phyloP scores from a whole-genome alignment of 2,329 filamentous ascomycete species.

The Hirsutella rhossiliensis region DNA sequence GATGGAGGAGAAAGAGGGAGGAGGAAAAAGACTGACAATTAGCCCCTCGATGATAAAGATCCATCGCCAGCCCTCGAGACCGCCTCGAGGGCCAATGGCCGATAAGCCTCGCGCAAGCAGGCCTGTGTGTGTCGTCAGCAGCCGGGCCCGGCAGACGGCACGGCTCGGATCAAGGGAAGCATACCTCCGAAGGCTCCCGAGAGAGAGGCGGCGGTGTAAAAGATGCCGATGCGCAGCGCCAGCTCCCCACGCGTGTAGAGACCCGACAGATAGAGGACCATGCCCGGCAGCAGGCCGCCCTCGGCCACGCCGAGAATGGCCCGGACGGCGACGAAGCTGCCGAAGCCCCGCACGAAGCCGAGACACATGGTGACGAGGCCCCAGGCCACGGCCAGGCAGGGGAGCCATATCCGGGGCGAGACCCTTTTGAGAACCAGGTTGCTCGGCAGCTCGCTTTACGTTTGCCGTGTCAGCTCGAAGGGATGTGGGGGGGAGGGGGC shows the following conservation, averaged over 20 bases:
- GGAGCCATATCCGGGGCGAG: conserved; percentile 48
- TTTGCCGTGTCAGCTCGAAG: neutral
- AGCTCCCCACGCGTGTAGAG: conserved; percentile 50
- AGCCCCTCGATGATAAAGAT: conserved; percentile 51
- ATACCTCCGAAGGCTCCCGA: conserved; percentile 45
- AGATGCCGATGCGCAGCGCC: conserved; percentile 51
- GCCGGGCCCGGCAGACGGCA: too few species aligned
- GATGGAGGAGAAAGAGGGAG: too few species aligned
- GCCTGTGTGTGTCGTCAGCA: too few species aligned
- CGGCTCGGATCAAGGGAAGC: too few species aligned
- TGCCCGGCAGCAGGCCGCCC: conserved; percentile 53
- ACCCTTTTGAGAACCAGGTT: conserved; percentile 52
- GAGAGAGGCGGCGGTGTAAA: conserved; percentile 55
- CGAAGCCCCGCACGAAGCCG: conserved; percentile 39
- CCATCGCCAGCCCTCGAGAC: conserved; percentile 47
- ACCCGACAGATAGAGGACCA: conserved; percentile 53
- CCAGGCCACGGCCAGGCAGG: conserved; percentile 43
- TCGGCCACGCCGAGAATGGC: conserved; percentile 51
- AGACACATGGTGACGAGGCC: conserved; percentile 45
- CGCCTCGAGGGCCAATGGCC: conserved; percentile 42
- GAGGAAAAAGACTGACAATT: conserved; percentile 21
- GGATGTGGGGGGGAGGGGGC: neutral
- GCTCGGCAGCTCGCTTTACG: conserved; percentile 44
- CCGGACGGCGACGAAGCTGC: conserved; percentile 48
- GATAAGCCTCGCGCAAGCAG: conserved; percentile 49